Percentiles rank a stretch among this genome's conserved stretches.
phyloP scores from a whole-genome alignment of 2,329 filamentous ascomycete species.

The Taxawa tesnikishii region DNA sequence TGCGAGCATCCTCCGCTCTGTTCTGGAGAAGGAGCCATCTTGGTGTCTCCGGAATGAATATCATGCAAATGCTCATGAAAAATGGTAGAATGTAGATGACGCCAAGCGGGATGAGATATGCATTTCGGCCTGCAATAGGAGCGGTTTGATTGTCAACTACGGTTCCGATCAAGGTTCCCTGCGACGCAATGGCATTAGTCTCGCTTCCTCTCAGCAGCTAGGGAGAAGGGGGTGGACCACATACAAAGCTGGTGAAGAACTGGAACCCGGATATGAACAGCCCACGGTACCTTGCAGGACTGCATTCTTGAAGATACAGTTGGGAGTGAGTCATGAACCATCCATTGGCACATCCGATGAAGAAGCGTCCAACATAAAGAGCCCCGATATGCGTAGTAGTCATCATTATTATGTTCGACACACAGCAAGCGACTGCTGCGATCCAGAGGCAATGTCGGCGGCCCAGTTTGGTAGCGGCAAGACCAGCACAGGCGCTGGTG shows the following conservation, averaged over 20 bases:
- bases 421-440: constrained; percentile 36
- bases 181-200: too few species aligned
- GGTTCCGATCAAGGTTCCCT: constrained; percentile 32
- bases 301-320: constrained; percentile 38
- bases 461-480: constrained; percentile 28
- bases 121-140: constrained; percentile 13
- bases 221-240: constrained; percentile 32
- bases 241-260: constrained; percentile 37
- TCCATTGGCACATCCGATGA: constrained; percentile 45
- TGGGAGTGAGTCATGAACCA: constrained; percentile 45
- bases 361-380: constrained; percentile 41
- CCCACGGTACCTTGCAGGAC: constrained; percentile 36
- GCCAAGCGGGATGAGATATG: constrained; percentile 38
- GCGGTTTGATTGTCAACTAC: constrained; percentile 40
- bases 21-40: constrained; percentile 27
- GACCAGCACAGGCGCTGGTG: constrained; percentile 25
- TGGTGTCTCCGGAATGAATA: constrained; percentile 25
- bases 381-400: constrained; percentile 39
- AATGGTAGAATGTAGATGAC: constrained; percentile 42
- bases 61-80: constrained; percentile 31
- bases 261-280: constrained; percentile 36
- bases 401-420: constrained; percentile 50
- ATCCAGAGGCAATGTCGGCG: constrained; percentile 32
- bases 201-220: too few species aligned
- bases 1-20: constrained; percentile 8